Evolutionary conservation across 176 grass and related monocot genomes (phyloP).

Genomic region (Phragmites australis): DNA sequence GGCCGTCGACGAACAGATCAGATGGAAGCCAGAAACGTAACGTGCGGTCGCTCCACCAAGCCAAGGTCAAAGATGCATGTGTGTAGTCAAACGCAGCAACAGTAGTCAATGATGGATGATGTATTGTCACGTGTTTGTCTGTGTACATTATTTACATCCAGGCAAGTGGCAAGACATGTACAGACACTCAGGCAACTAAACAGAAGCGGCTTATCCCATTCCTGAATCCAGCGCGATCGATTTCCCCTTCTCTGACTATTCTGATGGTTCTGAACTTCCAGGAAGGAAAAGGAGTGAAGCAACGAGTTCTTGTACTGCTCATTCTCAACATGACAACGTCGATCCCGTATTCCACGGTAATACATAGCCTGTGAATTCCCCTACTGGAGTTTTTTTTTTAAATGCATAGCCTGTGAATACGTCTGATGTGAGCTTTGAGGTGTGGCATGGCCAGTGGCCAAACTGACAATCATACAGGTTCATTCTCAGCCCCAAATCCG

Average conservation of each 20-base stretch:
- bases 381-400: too few species aligned
- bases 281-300: too few species aligned
- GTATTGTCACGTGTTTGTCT: background rate
- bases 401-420: too few species aligned
- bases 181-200: too few species aligned
- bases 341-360: too few species aligned
- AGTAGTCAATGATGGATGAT: background rate
- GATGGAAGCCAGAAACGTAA: background rate
- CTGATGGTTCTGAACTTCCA: background rate
- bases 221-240: background rate
- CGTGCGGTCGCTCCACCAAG: background rate
- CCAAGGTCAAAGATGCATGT: constrained; percentile 21
- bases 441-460: too few species aligned
- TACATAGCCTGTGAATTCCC: too few species aligned
- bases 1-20: background rate
- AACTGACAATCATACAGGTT: too few species aligned
- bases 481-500: too few species aligned
- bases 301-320: background rate
- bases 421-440: too few species aligned
- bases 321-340: background rate
- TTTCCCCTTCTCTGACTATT: background rate
- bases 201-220: background rate
- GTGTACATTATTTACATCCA: background rate
- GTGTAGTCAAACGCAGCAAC: background rate
- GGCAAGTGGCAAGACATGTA: background rate